These are phyloP conservation scores for Zymoseptoria tritici DNA, from an alignment of 2,329 filamentous ascomycete species.

Conservation along the genomic window DNA sequence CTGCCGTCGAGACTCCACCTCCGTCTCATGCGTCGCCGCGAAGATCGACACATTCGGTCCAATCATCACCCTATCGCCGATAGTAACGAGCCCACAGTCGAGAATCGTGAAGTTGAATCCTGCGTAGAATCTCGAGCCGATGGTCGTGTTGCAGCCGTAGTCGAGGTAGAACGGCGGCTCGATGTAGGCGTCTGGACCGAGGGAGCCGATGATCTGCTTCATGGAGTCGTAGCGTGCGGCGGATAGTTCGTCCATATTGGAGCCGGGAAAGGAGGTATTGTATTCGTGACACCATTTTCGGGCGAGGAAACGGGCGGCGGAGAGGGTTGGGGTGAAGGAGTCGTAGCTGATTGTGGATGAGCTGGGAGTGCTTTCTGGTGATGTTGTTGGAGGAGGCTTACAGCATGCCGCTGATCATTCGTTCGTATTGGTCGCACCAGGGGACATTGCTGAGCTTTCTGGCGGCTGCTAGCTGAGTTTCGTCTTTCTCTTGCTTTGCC, in stretches of 20 bases:
- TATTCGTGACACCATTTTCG: slow-evolving; percentile 51
- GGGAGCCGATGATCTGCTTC: slow-evolving; percentile 8
- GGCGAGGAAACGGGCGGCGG: slow-evolving; percentile 46
- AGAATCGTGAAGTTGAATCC: slow-evolving; percentile 51
- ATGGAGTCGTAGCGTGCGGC: not conserved
- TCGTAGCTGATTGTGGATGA: slow-evolving; percentile 31
- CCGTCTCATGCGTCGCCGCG: slow-evolving; percentile 46
- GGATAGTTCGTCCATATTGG: slow-evolving; percentile 1
- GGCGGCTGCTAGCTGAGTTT: slow-evolving; percentile 39
- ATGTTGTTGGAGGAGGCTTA: slow-evolving; percentile 20
- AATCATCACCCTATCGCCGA: slow-evolving; percentile 46
- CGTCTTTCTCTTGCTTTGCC: slow-evolving; percentile 35
- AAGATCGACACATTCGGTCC: slow-evolving; percentile 48
- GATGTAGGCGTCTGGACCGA: slow-evolving; percentile 40
- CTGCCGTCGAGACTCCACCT: slow-evolving; percentile 41
- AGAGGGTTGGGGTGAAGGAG: slow-evolving; percentile 42
- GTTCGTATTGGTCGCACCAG: slow-evolving; percentile 55
- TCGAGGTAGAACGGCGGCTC: slow-evolving; percentile 57
- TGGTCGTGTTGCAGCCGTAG: slow-evolving; percentile 58
- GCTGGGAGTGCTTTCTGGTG: not conserved
- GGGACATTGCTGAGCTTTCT: slow-evolving; percentile 46
- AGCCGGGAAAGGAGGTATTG: slow-evolving; percentile 48
- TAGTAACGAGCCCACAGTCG: slow-evolving; percentile 46
- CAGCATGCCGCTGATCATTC: slow-evolving; percentile 57
- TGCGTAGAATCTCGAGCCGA: slow-evolving; percentile 58